phyloP scores from a whole-genome alignment of 345 rosid genomes.

The Rhodamnia rubescens region DNA sequence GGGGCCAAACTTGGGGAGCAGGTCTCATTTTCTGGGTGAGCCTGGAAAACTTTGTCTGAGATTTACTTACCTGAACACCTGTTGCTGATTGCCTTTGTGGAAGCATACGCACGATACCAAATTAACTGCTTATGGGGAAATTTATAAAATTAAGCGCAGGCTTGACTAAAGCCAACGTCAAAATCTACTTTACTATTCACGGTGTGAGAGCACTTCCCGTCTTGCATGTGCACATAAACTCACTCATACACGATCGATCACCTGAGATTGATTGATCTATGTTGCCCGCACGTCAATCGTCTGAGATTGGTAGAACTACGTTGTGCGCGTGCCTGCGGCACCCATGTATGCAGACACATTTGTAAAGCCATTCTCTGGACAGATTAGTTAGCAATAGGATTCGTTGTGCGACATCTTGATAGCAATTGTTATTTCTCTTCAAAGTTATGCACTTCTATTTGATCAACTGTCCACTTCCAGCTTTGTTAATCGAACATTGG shows the following conservation, averaged over 20 bases:
- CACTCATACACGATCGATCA: neutral
- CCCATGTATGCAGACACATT: neutral
- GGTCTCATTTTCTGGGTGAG: slow-evolving; percentile 69
- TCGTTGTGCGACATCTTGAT: neutral
- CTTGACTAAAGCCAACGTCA: neutral
- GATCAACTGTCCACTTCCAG: neutral
- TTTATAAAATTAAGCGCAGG: neutral
- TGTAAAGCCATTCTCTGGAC: neutral
- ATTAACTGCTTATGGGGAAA: neutral
- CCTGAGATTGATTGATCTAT: neutral
- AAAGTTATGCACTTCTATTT: neutral
- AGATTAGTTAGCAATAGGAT: neutral
- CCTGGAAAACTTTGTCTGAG: neutral
- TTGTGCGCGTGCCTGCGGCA: neutral
- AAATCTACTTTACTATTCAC: neutral
- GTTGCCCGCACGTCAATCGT: neutral
- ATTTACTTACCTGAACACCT: neutral
- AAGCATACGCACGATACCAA: neutral
- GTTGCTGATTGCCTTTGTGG: neutral
- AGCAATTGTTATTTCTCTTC: neutral
- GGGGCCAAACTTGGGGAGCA: slow-evolving; percentile 71
- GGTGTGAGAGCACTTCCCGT: neutral
- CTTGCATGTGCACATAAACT: neutral
- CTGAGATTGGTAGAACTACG: neutral
- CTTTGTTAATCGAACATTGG: neutral